Percentiles rank a stretch among this genome's conserved stretches.
Conservation (phyloP, 2,329 filamentous ascomycete genomes). For the Cordyceps javanica region DNA sequence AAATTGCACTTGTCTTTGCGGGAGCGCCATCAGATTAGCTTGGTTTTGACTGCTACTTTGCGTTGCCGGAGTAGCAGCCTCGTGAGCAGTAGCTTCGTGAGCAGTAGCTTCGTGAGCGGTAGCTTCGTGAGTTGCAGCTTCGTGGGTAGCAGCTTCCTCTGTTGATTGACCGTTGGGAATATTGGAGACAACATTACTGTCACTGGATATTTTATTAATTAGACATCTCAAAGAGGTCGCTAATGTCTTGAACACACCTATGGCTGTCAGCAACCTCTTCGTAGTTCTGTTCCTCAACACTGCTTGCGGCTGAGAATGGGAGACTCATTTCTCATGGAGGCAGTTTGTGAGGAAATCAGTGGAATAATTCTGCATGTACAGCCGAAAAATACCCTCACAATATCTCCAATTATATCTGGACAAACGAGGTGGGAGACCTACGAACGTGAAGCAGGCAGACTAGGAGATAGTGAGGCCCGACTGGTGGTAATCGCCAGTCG, state of each 20-base stretch:
- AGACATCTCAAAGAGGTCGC: background rate
- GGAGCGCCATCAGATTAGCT: background rate
- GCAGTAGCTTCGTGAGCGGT: background rate
- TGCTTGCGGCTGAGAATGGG: background rate
- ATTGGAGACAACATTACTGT: background rate
- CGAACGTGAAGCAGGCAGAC: background rate
- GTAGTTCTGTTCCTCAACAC: background rate
- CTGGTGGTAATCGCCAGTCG: no score
- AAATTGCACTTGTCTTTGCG: background rate
- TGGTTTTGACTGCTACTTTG: background rate
- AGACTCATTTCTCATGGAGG: background rate
- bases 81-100: background rate
- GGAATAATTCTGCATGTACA: background rate
- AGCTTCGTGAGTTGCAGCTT: no score
- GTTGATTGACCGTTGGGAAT: background rate
- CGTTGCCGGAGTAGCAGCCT: background rate
- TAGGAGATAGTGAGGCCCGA: background rate
- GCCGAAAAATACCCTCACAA: background rate
- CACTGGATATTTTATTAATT: background rate
- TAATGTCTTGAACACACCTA: background rate
- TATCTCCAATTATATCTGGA: background rate
- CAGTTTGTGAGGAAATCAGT: background rate
- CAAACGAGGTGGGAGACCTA: background rate
- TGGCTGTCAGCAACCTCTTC: background rate
- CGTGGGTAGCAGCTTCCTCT: no score